A percentile compares a stretch with the other conserved stretches of the same genome.
These are phyloP conservation scores for Rhipidocladum racemiflorum DNA, from an alignment of 176 grass and related monocot species.

Conservation along the genomic window DNA sequence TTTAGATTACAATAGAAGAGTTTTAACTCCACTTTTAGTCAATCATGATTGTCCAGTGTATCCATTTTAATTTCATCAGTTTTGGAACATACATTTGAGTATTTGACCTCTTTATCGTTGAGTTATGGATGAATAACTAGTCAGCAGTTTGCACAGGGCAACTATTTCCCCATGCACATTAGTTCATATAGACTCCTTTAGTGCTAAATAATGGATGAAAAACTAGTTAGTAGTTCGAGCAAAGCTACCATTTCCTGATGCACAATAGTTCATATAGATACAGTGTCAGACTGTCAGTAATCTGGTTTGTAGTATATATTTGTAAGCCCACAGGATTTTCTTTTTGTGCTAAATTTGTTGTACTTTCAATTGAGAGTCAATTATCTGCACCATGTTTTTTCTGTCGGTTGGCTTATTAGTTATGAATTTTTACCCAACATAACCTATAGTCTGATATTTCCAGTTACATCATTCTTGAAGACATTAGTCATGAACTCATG, in stretches of 20 bases:
- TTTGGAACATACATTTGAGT: not conserved
- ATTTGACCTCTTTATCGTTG: not conserved
- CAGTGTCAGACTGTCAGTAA: not conserved
- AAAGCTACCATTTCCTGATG: not conserved
- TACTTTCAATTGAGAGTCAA: not conserved
- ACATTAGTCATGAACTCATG: not conserved
- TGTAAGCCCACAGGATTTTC: not conserved
- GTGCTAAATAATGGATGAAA: not conserved
- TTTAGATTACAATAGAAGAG: conserved; percentile 6
- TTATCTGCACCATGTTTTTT: not conserved
- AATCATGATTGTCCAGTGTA: not conserved
- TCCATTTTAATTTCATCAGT: not conserved
- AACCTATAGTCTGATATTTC: conserved; percentile 7
- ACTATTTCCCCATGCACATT: not conserved
- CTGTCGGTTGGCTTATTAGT: too few species aligned
- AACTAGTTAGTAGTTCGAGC: not conserved
- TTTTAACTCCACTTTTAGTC: not conserved
- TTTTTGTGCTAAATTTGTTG: not conserved
- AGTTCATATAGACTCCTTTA: not conserved
- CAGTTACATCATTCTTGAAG: not conserved
- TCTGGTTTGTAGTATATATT: not conserved
- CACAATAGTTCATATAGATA: not conserved
- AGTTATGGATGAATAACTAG: not conserved
- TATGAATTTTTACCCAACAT: not conserved
- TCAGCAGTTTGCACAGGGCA: not conserved